These are phyloP conservation scores for Blepharisma japonicum DNA, from an alignment of 73 alveolate genomes.

Conservation along the genomic window DNA sequence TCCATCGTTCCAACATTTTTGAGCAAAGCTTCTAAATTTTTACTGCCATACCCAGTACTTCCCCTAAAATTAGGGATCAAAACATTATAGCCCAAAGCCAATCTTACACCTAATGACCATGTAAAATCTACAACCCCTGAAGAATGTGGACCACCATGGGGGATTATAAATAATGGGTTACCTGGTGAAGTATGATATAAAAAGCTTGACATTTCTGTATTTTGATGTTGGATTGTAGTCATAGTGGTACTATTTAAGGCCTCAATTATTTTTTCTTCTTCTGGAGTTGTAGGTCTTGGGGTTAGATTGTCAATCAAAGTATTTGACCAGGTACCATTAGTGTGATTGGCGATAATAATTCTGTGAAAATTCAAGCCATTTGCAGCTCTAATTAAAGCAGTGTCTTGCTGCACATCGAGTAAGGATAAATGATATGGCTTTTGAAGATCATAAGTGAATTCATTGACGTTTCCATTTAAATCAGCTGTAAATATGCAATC, in stretches of 20 bases:
- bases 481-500: neutral
- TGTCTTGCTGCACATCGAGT: neutral
- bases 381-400: neutral
- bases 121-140: neutral
- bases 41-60: conserved; percentile 42
- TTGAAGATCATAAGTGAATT: neutral
- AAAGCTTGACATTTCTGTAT: neutral
- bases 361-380: neutral
- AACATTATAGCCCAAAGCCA: conserved; percentile 35
- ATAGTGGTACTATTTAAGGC: neutral
- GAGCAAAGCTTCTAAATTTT: conserved; percentile 31
- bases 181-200: neutral
- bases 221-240: neutral
- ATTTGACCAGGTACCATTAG: neutral
- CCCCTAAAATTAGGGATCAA: conserved; percentile 50
- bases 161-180: neutral
- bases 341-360: neutral
- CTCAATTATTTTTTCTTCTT: neutral
- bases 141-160: conserved; percentile 10
- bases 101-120: neutral
- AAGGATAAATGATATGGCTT: neutral
- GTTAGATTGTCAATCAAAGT: neutral
- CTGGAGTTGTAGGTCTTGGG: neutral
- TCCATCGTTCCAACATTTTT: conserved; percentile 43
- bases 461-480: neutral